Evolutionary conservation across 2,329 filamentous ascomycete species (phyloP), one percentile per base, ranked within the genome.

Genomic region (Helicocarpus griseus): DNA sequence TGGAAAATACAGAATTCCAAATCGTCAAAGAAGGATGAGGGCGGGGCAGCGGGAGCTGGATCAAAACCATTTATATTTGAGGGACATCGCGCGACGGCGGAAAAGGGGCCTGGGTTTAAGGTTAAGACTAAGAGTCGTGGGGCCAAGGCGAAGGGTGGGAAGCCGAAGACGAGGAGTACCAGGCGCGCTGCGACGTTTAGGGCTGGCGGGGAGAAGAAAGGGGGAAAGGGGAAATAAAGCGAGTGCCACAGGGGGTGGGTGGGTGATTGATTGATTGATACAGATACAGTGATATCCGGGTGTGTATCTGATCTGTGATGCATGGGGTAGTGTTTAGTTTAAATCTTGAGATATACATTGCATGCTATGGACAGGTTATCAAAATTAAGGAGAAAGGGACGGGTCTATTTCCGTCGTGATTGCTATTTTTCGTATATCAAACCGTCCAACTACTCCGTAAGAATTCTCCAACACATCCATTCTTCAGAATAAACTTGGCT

Each of bases 151-250:
- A 48, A 49, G 39, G 41, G 8, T 53, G 69, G 64, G 21, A 72
- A 72, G 57, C 65, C 63, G 36, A 69, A 69, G 50, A 70, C 63
- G 46, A 61, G 71, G 33, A 72, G 71, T 56, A 67, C 63, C 52
- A 65, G 66, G 58, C 66, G 72, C 48, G 71, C 69, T 45, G 71
- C 70, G 5, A 66, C 69, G 14, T 74, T 69, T 58, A 67, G 63
- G 56, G 69, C 68, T 50, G 60, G 65, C 6, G 67, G 67, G 52
- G 65, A 64, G 13, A 64, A 63, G 52, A 62, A 59, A 52, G 83
- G 82, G 61, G 76, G 53, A 26, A 39, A 49, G 3, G 53, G 39
- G 36, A 44, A 53, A 13, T 46, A 26, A n/a, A 21, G 26, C n/a
- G 19, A 13, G 24, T 13, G 24, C 4, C 1, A 9, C 8, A n/a